These are phyloP conservation scores for Macrolepiota fuliginosa DNA, from an alignment of 768 basidiomycete genomes.

Conservation along the genomic window DNA sequence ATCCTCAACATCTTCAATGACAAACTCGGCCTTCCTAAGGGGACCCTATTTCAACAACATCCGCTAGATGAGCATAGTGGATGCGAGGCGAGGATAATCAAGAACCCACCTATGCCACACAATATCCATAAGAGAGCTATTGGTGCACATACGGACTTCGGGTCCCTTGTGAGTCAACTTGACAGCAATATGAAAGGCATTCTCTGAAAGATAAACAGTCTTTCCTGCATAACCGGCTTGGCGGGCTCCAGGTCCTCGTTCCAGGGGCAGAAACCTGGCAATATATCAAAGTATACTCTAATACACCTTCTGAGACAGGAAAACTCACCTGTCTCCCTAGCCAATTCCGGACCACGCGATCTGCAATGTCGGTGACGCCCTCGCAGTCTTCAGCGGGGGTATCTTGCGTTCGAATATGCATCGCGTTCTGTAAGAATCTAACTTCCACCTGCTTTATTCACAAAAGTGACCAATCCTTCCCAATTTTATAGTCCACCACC, in stretches of 20 bases:
- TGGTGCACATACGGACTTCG: conserved; percentile 74
- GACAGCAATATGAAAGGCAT: conserved; percentile 14
- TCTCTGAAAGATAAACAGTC: conserved; percentile 47
- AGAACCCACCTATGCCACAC: conserved; percentile 37
- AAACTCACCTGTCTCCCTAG: conserved; percentile 18
- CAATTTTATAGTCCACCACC: conserved; percentile 48
- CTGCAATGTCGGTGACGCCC: conserved; percentile 62
- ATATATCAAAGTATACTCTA: conserved; percentile 53
- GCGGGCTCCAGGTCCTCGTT: conserved; percentile 66
- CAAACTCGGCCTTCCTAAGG: conserved; percentile 49
- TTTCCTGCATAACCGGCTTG: conserved; percentile 67
- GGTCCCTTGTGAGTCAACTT: conserved; percentile 52
- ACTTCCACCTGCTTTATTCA: neutral
- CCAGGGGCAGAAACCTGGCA: conserved; percentile 64
- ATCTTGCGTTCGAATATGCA: conserved; percentile 64
- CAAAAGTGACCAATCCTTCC: neutral
- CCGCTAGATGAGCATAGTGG: conserved; percentile 44
- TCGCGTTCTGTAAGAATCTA: conserved; percentile 49
- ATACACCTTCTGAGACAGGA: neutral
- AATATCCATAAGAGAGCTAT: conserved; percentile 39
- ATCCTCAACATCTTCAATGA: conserved; percentile 57
- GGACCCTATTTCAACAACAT: conserved; percentile 44
- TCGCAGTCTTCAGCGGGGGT: conserved; percentile 61
- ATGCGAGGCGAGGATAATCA: conserved; percentile 56
- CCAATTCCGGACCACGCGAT: conserved; percentile 56